Evolutionary conservation across 768 basidiomycete species (phyloP), one percentile per base, ranked within the genome.

Genomic region (Termitomyces sp.): DNA sequence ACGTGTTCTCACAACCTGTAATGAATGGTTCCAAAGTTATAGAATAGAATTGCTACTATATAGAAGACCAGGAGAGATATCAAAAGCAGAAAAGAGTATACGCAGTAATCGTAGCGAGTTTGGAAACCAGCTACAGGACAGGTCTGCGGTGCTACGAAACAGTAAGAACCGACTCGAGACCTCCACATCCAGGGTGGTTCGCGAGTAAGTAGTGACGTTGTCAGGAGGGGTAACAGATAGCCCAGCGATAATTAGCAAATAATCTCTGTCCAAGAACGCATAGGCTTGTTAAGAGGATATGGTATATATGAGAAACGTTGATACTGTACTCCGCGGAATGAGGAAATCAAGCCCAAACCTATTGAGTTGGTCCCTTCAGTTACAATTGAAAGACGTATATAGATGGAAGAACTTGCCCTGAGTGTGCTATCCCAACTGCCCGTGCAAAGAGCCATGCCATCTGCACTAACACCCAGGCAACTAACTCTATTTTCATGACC

Each of bases 371-470:
- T 55, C 20, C 42, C 65, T 48, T 66, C 24, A 62, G 62, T 41
- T 39, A 34, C n/a, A 57, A 51, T 2, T 13, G 12, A 34, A 20
- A 24, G 16, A 39, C 22, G 29, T 54, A 37, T 55, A 56, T 15
- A 39, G 49, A 46, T 15, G 28, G 5, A 36, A 48, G 39, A 33
- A 78, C 87, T 66, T 69, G 94, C 94, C 83, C 93, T 88, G 67
- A 98, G 86, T 50, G 94, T 92, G 74, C 92, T 94, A 71, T 99
- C 96, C 96, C 96, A 99, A 70, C 88, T 90, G 52, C 96, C 96
- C 36, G 96, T 99, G 81, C 96, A 98, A 58, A 99, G 86, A 47
- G 96, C 96, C 90, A 98, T 98, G 41, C 96, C 96, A 69, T 99
- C 96, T 47, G 87, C 84, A 63, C 89, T 92, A 63, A 98, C 97